Evolutionary conservation across 768 basidiomycete species (phyloP).

Genomic region (Macrolepiota dolichaula): DNA sequence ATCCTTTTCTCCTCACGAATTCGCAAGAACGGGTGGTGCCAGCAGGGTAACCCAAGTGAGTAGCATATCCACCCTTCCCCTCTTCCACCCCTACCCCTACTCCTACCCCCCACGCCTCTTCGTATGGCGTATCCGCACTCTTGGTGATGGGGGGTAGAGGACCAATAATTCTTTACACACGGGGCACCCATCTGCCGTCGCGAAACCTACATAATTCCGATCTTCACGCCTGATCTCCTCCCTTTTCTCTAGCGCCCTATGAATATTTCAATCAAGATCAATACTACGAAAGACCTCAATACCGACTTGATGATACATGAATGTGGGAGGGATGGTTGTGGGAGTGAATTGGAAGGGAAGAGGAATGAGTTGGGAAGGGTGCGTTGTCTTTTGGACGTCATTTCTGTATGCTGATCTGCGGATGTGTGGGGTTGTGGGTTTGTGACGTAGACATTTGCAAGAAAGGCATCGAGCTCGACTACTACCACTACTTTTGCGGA

Average conservation of each 20-base stretch:
- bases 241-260: conserved; percentile 29
- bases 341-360: conserved; percentile 1
- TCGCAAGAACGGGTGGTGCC: conserved; percentile 26
- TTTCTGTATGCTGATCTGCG: neutral
- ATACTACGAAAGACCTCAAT: conserved; percentile 48
- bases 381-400: neutral
- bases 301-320: conserved; percentile 34
- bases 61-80: neutral
- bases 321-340: conserved; percentile 20
- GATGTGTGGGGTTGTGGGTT: neutral
- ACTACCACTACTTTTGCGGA: conserved; percentile 6
- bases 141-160: no score
- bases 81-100: no score
- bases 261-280: conserved; percentile 53
- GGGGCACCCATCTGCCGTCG: neutral
- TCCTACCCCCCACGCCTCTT: no score
- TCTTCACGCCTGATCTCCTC: neutral
- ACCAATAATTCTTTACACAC: neutral
- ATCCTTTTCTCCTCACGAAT: conserved; percentile 35
- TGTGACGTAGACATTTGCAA: conserved; percentile 3
- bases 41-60: neutral
- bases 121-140: neutral
- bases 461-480: conserved; percentile 4
- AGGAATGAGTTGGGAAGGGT: conserved; percentile 5
- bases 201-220: neutral